These are phyloP conservation scores for Cordyceps tenuipes DNA, from an alignment of 2,329 filamentous ascomycete species.

Conservation along the genomic window DNA sequence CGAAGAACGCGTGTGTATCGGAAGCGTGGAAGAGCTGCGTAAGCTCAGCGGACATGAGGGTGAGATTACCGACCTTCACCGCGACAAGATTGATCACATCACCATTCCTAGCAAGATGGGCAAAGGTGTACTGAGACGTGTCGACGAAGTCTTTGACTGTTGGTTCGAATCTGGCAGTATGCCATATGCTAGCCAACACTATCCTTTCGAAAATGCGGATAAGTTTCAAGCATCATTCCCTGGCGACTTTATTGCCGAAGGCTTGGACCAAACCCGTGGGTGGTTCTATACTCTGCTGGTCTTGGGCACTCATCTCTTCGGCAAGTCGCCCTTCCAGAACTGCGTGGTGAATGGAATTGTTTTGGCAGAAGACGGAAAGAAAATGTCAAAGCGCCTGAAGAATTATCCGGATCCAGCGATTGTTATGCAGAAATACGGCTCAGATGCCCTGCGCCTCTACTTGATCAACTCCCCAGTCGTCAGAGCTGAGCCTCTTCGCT, in stretches of 20 bases:
- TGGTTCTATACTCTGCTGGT: slow-evolving; percentile 96
- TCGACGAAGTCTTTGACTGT: slow-evolving; percentile 90
- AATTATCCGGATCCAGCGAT: slow-evolving; percentile 86
- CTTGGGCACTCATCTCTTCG: slow-evolving; percentile 80
- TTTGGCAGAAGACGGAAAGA: slow-evolving; percentile 89
- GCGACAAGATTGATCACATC: slow-evolving; percentile 88
- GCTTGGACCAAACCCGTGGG: slow-evolving; percentile 84
- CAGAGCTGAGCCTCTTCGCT: slow-evolving; percentile 78
- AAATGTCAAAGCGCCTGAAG: slow-evolving; percentile 96
- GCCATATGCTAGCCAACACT: slow-evolving; percentile 87
- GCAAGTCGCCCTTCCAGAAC: slow-evolving; percentile 81
- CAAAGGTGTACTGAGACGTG: slow-evolving; percentile 70
- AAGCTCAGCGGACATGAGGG: slow-evolving; percentile 79
- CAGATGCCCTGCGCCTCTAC: slow-evolving; percentile 88
- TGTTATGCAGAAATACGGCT: slow-evolving; percentile 81
- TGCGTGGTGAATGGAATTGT: slow-evolving; percentile 96
- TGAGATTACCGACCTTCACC: slow-evolving; percentile 77
- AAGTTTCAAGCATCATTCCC: slow-evolving; percentile 75
- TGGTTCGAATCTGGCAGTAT: slow-evolving; percentile 97
- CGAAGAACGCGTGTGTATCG: slow-evolving; percentile 78
- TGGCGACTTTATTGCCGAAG: slow-evolving; percentile 90
- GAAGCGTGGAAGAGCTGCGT: slow-evolving; percentile 76
- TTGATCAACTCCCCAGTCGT: slow-evolving; percentile 96
- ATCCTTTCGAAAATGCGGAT: slow-evolving; percentile 83
- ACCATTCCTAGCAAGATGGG: slow-evolving; percentile 87